A percentile compares a stretch with the other conserved stretches of the same genome.
These are phyloP conservation scores for Globisporangium heterothallicum DNA, from an alignment of 352 stramenopile genomes.

Conservation along the genomic window DNA sequence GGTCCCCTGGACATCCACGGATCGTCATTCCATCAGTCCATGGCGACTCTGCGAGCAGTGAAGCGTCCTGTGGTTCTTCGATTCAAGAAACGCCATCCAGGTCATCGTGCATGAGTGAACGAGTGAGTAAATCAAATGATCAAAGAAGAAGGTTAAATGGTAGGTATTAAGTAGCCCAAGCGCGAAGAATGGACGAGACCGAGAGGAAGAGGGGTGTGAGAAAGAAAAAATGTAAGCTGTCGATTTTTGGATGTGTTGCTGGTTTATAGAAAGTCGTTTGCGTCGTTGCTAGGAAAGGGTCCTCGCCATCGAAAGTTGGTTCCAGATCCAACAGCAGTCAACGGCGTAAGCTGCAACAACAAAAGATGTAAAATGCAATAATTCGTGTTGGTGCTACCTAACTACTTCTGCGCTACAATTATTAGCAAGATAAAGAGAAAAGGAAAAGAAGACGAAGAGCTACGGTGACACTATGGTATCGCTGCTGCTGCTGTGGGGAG, in stretches of 20 bases:
- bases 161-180: not conserved
- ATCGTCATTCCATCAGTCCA: conserved; percentile 80
- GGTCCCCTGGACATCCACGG: conserved; percentile 70
- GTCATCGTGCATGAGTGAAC: conserved; percentile 4
- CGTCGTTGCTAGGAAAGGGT: not conserved
- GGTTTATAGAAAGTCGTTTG: not conserved
- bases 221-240: conserved; percentile 16
- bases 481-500: too few relatives aligned
- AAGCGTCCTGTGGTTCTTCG: conserved; percentile 80
- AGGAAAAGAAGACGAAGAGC: not conserved
- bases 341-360: not conserved
- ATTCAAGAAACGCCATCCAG: conserved; percentile 48
- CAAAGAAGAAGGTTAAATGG: not conserved
- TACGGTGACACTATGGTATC: not conserved
- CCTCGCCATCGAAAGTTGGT: too few relatives aligned
- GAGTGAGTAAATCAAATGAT: not conserved
- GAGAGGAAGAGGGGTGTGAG: not conserved
- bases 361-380: not conserved
- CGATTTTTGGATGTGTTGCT: conserved; percentile 11
- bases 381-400: not conserved
- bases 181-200: conserved; percentile 1
- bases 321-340: too few relatives aligned
- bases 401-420: too few relatives aligned
- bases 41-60: conserved; percentile 74
- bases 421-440: not conserved